Percentiles rank a stretch among this genome's conserved stretches.
Conservation (phyloP, 2,329 filamentous ascomycete species). For the Fusarium penzigii region DNA sequence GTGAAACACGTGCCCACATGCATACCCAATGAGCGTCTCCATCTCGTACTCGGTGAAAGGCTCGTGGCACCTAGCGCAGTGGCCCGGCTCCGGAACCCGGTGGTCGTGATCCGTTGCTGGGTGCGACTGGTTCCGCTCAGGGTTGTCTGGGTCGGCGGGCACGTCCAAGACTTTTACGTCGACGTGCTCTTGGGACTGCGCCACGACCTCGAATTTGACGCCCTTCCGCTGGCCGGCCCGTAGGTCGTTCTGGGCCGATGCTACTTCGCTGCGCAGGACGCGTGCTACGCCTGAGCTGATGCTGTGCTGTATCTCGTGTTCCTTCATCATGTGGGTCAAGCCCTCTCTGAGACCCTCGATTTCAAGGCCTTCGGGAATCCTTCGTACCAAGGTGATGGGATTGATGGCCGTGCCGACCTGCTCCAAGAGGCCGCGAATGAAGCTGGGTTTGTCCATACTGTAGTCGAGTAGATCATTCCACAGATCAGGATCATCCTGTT, state of each 20-base stretch:
- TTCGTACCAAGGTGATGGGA: conserved; percentile 83
- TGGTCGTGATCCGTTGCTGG: conserved; percentile 30
- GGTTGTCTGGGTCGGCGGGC: conserved; percentile 28
- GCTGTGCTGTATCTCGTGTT: conserved; percentile 92
- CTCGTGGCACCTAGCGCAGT: conserved; percentile 60
- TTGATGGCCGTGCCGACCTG: conserved; percentile 94
- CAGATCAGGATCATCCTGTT: conserved; percentile 86
- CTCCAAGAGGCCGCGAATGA: conserved; percentile 88
- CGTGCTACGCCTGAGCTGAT: conserved; percentile 88
- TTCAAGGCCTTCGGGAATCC: conserved; percentile 90
- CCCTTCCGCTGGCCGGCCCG: conserved; percentile 78
- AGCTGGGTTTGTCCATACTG: conserved; percentile 95
- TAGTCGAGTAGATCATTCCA: conserved; percentile 96
- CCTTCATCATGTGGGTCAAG: conserved; percentile 85
- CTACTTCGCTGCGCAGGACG: conserved; percentile 85
- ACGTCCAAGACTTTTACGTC: conserved; percentile 45
- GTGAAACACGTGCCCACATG: conserved; percentile 82
- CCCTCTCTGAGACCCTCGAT: conserved; percentile 89
- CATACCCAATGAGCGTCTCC: conserved; percentile 77
- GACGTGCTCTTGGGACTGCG: conserved; percentile 45
- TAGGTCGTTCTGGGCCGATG: conserved; percentile 76
- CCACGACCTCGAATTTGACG: conserved; percentile 81
- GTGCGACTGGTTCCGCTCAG: conserved; percentile 17
- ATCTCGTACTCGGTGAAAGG: conserved; percentile 62
- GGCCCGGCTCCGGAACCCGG: conserved; percentile 47